Percentiles rank a stretch among this genome's conserved stretches.
These are phyloP conservation scores for Angomonas ambiguus DNA, from an alignment of 208 protist genomes.

Conservation along the genomic window DNA sequence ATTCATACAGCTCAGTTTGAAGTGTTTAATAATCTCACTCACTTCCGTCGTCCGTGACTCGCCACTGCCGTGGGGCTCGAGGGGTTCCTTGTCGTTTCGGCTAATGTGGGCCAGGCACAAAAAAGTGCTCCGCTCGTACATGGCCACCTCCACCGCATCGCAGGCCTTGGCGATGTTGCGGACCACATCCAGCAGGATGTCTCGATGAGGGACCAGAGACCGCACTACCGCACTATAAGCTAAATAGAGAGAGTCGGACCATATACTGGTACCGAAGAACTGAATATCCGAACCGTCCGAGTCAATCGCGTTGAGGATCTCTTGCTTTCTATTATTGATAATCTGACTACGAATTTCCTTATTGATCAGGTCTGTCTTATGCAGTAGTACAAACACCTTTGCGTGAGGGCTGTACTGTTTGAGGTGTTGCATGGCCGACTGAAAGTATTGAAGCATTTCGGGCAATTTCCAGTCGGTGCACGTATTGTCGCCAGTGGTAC, in stretches of 20 bases:
- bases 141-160: constrained; percentile 96
- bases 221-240: constrained; percentile 95
- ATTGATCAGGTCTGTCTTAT: constrained; percentile 98
- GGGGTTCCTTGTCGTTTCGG: constrained; percentile 15
- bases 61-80: constrained; percentile 17
- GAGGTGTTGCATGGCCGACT: constrained; percentile 93
- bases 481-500: constrained; percentile 9
- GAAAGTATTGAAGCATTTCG: constrained; percentile 97
- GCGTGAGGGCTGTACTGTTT: constrained; percentile 95
- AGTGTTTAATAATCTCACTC: constrained; percentile 89
- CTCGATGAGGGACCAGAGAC: constrained; percentile 96
- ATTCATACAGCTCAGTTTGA: constrained; percentile 91
- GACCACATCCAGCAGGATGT: constrained; percentile 89
- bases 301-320: constrained; percentile 61
- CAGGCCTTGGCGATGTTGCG: constrained; percentile 91
- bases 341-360: constrained; percentile 61
- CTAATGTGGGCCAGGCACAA: constrained; percentile 95
- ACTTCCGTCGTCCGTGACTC: constrained; percentile 80
- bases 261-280: constrained; percentile 98
- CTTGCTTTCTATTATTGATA: constrained; percentile 59
- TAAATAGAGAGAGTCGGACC: constrained; percentile 98
- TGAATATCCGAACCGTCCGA: constrained; percentile 67
- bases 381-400: constrained; percentile 97
- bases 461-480: constrained; percentile 71
- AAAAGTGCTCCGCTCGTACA: constrained; percentile 98